Evolutionary conservation across 192 early-diverging fungal genomes (phyloP).

Genomic region (Coemansia sp.): DNA sequence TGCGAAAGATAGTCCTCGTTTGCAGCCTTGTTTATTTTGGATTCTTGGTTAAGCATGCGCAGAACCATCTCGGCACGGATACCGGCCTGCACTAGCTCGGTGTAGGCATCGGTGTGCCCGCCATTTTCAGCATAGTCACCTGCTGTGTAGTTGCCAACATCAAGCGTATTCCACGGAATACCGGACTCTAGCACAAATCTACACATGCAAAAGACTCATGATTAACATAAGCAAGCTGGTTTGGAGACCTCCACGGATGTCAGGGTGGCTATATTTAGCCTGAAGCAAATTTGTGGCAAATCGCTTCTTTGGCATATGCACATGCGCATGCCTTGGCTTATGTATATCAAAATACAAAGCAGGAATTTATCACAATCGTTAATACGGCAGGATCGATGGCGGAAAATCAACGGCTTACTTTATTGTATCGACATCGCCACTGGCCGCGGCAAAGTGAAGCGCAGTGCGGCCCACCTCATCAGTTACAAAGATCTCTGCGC

Average conservation of each 20-base stretch:
- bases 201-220: not conserved
- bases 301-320: not conserved
- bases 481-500: constrained; percentile 59
- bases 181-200: constrained; percentile 60
- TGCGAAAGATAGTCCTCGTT: constrained; percentile 79
- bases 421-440: constrained; percentile 65
- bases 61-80: constrained; percentile 81
- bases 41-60: constrained; percentile 49
- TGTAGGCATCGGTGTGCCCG: constrained; percentile 71
- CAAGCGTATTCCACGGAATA: constrained; percentile 83
- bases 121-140: constrained; percentile 79
- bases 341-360: not conserved
- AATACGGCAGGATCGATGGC: not conserved
- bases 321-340: not conserved
- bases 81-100: constrained; percentile 80
- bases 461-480: constrained; percentile 61
- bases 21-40: constrained; percentile 56
- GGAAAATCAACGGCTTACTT: constrained; percentile 38
- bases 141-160: constrained; percentile 69
- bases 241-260: not conserved
- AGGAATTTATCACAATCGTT: no score
- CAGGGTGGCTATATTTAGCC: constrained; percentile 5
- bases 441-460: constrained; percentile 70
- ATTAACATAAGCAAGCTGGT: constrained; percentile 2
- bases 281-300: constrained; percentile 3